phyloP scores from a whole-genome alignment of 2,329 filamentous ascomycete genomes.

The Pyricularia sp. region DNA sequence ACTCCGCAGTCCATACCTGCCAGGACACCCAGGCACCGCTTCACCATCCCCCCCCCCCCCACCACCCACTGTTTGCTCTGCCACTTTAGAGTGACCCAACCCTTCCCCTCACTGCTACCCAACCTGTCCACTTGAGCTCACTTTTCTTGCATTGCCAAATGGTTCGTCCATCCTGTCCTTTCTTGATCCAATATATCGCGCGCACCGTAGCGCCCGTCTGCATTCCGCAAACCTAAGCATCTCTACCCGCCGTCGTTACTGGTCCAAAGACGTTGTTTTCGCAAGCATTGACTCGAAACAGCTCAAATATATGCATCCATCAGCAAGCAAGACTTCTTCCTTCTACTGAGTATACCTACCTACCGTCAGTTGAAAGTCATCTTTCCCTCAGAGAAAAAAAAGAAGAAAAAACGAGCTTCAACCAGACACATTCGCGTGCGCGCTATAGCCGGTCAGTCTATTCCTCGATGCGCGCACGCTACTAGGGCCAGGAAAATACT shows the following conservation, averaged over 20 bases:
- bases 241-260: conserved; percentile 5
- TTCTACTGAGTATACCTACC: neutral
- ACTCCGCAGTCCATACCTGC: neutral
- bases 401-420: neutral
- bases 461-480: neutral
- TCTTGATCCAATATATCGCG: neutral
- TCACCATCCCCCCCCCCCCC: neutral
- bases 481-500: neutral
- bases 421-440: neutral
- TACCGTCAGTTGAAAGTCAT: neutral
- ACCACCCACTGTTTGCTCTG: neutral
- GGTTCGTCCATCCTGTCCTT: conserved; percentile 1
- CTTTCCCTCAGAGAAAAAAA: neutral
- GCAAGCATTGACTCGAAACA: conserved; percentile 1
- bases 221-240: neutral
- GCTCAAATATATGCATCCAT: neutral
- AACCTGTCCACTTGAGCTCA: conserved; percentile 1
- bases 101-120: neutral
- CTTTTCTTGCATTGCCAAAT: neutral
- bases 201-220: neutral
- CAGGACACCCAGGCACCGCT: neutral
- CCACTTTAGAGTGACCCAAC: neutral
- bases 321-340: neutral
- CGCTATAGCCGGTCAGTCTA: neutral
- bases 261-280: neutral